Evolutionary conservation across 1,139 yeast genomes (phyloP).

Genomic region (Suhomyces taliae): DNA sequence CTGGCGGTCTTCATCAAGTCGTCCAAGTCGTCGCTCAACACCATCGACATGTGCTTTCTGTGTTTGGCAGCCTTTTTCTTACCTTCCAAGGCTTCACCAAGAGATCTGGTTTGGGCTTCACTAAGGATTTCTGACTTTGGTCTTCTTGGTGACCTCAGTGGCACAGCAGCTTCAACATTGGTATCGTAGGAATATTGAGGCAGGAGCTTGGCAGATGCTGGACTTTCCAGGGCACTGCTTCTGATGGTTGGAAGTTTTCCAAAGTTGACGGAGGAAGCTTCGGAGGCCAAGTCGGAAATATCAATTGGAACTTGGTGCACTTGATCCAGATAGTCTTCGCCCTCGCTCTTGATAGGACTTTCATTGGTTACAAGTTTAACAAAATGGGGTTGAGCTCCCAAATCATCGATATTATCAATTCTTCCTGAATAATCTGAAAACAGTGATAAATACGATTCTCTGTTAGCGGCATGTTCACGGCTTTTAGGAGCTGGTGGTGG

Average conservation of each 20-base stretch:
- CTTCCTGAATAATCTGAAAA: slow-evolving; percentile 33
- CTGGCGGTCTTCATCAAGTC: slow-evolving; percentile 42
- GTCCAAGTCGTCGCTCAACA: slow-evolving; percentile 41
- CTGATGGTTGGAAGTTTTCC: slow-evolving; percentile 21
- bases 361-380: slow-evolving; percentile 11
- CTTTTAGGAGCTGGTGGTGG: slow-evolving; percentile 10
- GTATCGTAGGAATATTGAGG: slow-evolving; percentile 39
- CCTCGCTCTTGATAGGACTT: background rate
- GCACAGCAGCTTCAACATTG: slow-evolving; percentile 39
- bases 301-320: slow-evolving; percentile 3
- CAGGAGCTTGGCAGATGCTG: slow-evolving; percentile 6
- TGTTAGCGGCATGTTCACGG: slow-evolving; percentile 4
- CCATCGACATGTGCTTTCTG: slow-evolving; percentile 9
- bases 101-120: slow-evolving; percentile 3
- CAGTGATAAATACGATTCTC: slow-evolving; percentile 29
- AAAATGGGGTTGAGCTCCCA: slow-evolving; percentile 14
- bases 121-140: slow-evolving; percentile 36
- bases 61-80: slow-evolving; percentile 8
- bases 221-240: slow-evolving; percentile 4
- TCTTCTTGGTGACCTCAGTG: slow-evolving; percentile 43
- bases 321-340: background rate
- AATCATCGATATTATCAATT: slow-evolving; percentile 18
- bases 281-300: slow-evolving; percentile 10
- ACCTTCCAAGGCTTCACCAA: slow-evolving; percentile 16
- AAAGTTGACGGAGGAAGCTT: slow-evolving; percentile 16